A percentile compares a stretch with the other conserved stretches of the same genome.
Conservation (phyloP, 2,329 filamentous ascomycete genomes). For the Botryotinia convoluta region DNA sequence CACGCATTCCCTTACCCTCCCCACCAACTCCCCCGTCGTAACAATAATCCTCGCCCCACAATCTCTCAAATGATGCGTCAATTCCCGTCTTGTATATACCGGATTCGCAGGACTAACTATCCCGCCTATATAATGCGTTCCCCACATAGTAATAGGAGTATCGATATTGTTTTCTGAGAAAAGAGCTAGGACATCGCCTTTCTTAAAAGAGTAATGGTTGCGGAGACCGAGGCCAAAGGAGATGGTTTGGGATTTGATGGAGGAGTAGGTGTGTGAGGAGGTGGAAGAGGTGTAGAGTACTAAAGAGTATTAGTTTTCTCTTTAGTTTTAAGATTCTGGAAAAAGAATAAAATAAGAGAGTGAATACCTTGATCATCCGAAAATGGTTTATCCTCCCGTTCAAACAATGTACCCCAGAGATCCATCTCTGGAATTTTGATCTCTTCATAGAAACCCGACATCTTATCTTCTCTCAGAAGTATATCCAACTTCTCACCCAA, state of each 20-base stretch:
- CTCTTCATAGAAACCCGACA: not conserved
- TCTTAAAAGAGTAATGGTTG: constrained; percentile 43
- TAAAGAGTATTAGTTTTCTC: not conserved
- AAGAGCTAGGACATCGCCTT: constrained; percentile 53
- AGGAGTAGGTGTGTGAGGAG: not conserved
- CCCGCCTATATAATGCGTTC: constrained; percentile 50
- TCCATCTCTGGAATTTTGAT: not conserved
- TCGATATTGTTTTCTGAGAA: constrained; percentile 55
- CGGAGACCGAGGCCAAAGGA: constrained; percentile 30
- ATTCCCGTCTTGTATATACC: constrained; percentile 48
- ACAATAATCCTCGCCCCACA: constrained; percentile 47
- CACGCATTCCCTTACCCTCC: constrained; percentile 30
- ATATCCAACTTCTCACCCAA: not conserved
- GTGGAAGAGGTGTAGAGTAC: not conserved
- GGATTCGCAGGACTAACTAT: constrained; percentile 56
- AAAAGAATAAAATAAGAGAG: not conserved
- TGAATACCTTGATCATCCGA: not conserved
- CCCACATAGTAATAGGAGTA: constrained; percentile 53
- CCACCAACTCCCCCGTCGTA: constrained; percentile 38
- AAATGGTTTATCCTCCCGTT: not conserved
- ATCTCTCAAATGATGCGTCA: constrained; percentile 16
- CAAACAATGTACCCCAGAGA: not conserved
- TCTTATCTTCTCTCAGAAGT: not conserved
- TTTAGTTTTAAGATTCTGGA: not conserved
- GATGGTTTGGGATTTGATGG: not conserved